Percentiles rank a stretch among this genome's conserved stretches.
These are phyloP conservation scores for Leccinum subgranulosum DNA, from an alignment of 768 basidiomycete species.

Conservation along the genomic window DNA sequence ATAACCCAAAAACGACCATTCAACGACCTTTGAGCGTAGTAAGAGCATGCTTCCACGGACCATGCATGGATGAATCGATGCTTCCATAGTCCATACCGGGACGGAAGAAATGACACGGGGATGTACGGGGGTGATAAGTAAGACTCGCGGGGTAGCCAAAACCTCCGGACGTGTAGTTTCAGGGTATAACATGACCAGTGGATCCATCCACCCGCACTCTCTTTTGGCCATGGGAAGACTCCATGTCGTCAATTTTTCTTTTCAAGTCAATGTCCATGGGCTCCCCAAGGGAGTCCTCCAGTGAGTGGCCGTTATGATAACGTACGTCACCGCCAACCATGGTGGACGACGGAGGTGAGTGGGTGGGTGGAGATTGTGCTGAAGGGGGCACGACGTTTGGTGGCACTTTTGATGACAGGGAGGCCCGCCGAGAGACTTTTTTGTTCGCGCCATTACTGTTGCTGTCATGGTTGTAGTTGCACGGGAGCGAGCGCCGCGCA, in stretches of 20 bases:
- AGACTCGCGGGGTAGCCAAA: conserved; percentile 20
- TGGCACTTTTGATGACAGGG: conserved; percentile 44
- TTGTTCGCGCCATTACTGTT: conserved; percentile 26
- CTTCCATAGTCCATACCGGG: conserved; percentile 29
- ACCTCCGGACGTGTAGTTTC: conserved; percentile 33
- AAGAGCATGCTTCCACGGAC: conserved; percentile 28
- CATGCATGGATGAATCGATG: conserved; percentile 25
- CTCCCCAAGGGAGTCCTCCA: conserved; percentile 39
- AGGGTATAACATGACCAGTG: conserved; percentile 52
- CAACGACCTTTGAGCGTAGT: conserved; percentile 29
- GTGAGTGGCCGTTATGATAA: conserved; percentile 34
- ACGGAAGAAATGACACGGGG: conserved; percentile 21
- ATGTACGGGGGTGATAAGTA: conserved; percentile 18
- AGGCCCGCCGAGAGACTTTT: conserved; percentile 48
- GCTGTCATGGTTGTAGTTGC: conserved; percentile 77
- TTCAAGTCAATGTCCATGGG: conserved; percentile 58
- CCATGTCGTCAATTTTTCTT: conserved; percentile 54
- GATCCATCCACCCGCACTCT: conserved; percentile 68
- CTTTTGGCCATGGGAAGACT: conserved; percentile 54
- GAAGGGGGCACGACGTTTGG: conserved; percentile 30
- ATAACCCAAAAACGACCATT: conserved; percentile 33
- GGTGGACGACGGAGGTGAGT: conserved; percentile 46
- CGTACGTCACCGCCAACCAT: conserved; percentile 31
- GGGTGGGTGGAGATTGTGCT: conserved; percentile 49
- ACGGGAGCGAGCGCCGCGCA: conserved; percentile 68